phyloP scores from a whole-genome alignment of 2,329 filamentous ascomycete species.

The Orbilia blumenaviensis region DNA sequence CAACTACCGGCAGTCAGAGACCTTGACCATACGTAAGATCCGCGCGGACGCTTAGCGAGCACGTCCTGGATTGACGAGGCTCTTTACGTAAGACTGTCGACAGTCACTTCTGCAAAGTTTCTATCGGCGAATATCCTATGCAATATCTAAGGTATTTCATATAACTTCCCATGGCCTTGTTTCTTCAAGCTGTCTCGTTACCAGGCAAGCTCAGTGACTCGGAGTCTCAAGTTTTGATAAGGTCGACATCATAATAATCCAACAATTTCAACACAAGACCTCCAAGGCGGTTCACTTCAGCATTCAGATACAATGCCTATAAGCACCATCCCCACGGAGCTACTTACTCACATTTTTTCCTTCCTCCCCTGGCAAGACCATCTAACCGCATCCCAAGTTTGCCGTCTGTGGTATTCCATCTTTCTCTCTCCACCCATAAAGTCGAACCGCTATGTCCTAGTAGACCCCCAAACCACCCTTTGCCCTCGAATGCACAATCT shows the following conservation, averaged over 20 bases:
- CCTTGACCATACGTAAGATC: conserved; percentile 12
- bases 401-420: conserved; percentile 13
- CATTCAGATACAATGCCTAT: not conserved
- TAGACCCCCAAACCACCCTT: not conserved
- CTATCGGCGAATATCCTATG: too few species aligned
- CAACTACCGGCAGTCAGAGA: not conserved
- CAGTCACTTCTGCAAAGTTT: not conserved
- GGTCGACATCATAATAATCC: too few species aligned
- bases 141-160: too few species aligned
- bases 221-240: too few species aligned
- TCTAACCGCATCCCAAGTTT: conserved; percentile 18
- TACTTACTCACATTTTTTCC: conserved; percentile 23
- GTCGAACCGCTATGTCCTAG: conserved; percentile 12
- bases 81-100: not conserved
- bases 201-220: too few species aligned
- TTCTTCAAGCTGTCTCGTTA: too few species aligned
- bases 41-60: conserved; percentile 6
- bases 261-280: conserved; percentile 29
- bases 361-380: conserved; percentile 49
- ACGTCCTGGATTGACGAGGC: conserved; percentile 1
- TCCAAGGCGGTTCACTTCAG: too few species aligned
- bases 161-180: too few species aligned
- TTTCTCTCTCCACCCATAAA: conserved; percentile 10
- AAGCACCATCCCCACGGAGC: conserved; percentile 15
- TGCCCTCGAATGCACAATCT: conserved; percentile 39